These are phyloP conservation scores for Paramecium biaurelia DNA, from an alignment of 73 alveolate genomes.

Conservation along the genomic window DNA sequence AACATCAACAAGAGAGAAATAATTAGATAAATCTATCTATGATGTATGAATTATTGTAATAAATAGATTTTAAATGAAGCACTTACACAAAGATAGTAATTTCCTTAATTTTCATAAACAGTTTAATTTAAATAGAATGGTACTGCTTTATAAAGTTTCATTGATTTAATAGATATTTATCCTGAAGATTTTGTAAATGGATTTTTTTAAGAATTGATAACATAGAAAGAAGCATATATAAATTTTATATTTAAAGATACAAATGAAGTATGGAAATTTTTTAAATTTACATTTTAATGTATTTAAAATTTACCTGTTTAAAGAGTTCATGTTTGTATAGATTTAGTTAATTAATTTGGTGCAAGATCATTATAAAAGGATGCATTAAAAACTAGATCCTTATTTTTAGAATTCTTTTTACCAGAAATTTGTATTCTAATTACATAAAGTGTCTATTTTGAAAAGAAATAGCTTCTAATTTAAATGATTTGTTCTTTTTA, in stretches of 20 bases:
- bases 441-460: constrained; percentile 47
- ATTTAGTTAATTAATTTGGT: constrained; percentile 53
- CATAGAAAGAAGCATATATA: constrained; percentile 59
- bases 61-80: constrained; percentile 40
- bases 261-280: constrained; percentile 60
- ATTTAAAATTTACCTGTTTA: constrained; percentile 17
- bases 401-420: constrained; percentile 58
- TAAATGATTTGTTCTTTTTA: constrained; percentile 47
- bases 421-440: constrained; percentile 44
- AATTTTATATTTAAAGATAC: constrained; percentile 63
- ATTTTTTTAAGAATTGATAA: constrained; percentile 42
- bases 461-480: constrained; percentile 46
- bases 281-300: constrained; percentile 40
- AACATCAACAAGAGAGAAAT: constrained; percentile 54
- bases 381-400: constrained; percentile 53
- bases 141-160: constrained; percentile 31
- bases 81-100: constrained; percentile 19
- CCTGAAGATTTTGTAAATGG: constrained; percentile 64
- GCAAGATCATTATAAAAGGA: constrained; percentile 53
- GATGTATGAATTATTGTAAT: neutral
- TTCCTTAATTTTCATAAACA: neutral
- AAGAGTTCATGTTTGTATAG: constrained; percentile 52
- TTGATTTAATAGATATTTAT: constrained; percentile 27
- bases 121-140: constrained; percentile 38
- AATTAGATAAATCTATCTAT: constrained; percentile 38